These are phyloP conservation scores for Eucalyptus cloeziana DNA, from an alignment of 345 rosid genomes.

Conservation along the genomic window DNA sequence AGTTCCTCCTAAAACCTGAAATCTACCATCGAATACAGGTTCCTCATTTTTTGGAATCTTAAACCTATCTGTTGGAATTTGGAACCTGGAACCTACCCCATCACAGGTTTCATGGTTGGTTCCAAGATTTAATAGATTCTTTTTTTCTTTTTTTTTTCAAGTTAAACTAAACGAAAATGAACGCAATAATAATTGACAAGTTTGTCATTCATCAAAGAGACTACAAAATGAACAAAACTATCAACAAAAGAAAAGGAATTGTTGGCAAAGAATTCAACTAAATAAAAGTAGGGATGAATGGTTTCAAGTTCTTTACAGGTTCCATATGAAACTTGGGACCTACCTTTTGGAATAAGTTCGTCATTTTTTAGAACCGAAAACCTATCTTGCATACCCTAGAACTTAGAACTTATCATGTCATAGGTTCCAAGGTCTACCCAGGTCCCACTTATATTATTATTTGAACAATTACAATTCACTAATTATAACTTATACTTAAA, in stretches of 20 bases:
- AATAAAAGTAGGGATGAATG: too few species aligned
- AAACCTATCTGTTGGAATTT: fast-evolving
- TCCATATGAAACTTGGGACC: fast-evolving
- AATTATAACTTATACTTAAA: too few species aligned
- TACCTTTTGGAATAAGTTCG: fast-evolving
- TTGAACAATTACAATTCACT: too few species aligned
- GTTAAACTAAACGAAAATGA: too few species aligned
- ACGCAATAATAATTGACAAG: fast-evolving
- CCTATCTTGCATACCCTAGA: too few species aligned
- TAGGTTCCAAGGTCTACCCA: too few species aligned
- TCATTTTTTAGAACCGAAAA: too few species aligned
- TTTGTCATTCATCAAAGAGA: too few species aligned
- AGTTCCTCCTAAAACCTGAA: fast-evolving
- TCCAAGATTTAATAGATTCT: fast-evolving
- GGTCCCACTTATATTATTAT: fast-evolving
- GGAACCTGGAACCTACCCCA: fast-evolving
- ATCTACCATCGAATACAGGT: fast-evolving
- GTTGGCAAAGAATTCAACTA: too few species aligned
- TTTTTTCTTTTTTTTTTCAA: too few species aligned
- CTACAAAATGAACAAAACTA: too few species aligned
- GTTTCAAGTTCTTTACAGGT: fast-evolving
- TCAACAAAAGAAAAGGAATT: too few species aligned
- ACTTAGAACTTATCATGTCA: fast-evolving
- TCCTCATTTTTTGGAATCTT: fast-evolving
- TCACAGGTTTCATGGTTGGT: fast-evolving